Percentiles rank a stretch among this genome's conserved stretches.
Evolutionary conservation across 192 early-diverging fungal species (phyloP).

Genomic region (Podila verticillata): DNA sequence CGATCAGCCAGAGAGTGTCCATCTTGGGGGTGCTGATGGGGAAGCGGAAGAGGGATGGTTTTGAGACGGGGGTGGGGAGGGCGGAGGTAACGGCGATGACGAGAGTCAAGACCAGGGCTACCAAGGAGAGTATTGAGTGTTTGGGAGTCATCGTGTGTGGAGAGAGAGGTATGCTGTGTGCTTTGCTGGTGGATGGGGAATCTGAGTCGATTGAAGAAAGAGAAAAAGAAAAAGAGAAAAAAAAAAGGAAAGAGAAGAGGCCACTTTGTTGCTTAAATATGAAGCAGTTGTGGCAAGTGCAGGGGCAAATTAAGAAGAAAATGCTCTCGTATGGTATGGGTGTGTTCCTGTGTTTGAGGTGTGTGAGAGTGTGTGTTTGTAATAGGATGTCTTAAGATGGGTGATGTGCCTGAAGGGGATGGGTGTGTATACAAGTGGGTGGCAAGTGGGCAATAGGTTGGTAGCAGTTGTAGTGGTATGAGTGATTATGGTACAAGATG

Average conservation of each 20-base stretch:
- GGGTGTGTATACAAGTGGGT: no score
- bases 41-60: slow-evolving; percentile 21
- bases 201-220: slow-evolving; percentile 20
- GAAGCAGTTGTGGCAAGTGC: not conserved
- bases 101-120: slow-evolving; percentile 4
- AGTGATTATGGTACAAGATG: no score
- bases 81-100: slow-evolving; percentile 13
- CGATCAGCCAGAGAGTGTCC: slow-evolving; percentile 38
- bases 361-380: no score
- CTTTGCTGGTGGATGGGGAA: slow-evolving; percentile 1
- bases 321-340: not conserved
- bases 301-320: not conserved
- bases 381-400: no score
- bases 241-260: not conserved
- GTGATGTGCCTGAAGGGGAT: no score
- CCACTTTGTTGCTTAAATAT: not conserved
- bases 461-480: no score
- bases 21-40: slow-evolving; percentile 15
- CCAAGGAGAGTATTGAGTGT: slow-evolving; percentile 19
- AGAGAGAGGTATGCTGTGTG: slow-evolving; percentile 10
- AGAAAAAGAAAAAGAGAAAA: slow-evolving; percentile 10
- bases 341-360: no score
- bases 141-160: slow-evolving; percentile 9
- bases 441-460: no score
- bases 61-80: slow-evolving; percentile 12